Evolutionary conservation across 345 rosid genomes (phyloP).

Genomic region (Gossypium raimondii): DNA sequence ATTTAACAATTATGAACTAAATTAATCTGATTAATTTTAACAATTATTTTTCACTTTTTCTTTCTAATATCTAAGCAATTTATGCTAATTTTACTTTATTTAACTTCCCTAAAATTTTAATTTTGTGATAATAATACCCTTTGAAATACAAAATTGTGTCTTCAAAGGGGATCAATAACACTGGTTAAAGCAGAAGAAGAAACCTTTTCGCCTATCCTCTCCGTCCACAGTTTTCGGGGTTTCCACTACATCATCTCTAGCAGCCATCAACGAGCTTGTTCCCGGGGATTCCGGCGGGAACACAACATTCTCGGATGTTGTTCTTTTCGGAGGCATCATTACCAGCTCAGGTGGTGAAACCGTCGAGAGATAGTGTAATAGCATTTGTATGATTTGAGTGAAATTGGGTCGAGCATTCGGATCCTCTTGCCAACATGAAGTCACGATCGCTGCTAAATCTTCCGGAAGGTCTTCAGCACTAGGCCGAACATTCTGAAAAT

Average conservation of each 20-base stretch:
- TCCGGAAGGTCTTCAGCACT: constrained; percentile 75
- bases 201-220: constrained; percentile 49
- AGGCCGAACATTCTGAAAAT: constrained; percentile 82
- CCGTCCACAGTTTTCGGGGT: constrained; percentile 35
- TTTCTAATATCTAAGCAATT: constrained; percentile 20
- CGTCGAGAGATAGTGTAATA: constrained; percentile 58
- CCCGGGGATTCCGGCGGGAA: constrained; percentile 87
- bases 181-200: constrained; percentile 70
- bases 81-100: constrained; percentile 26
- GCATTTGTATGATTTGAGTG: constrained; percentile 85
- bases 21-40: constrained; percentile 14
- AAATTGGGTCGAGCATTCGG: constrained; percentile 84
- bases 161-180: constrained; percentile 37
- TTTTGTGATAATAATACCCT: not conserved
- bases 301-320: constrained; percentile 52
- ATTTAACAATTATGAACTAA: constrained; percentile 13
- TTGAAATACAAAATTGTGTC: constrained; percentile 14
- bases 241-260: constrained; percentile 45
- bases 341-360: constrained; percentile 47
- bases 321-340: constrained; percentile 42
- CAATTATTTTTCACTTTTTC: constrained; percentile 6
- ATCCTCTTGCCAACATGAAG: constrained; percentile 97
- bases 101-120: constrained; percentile 11
- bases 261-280: constrained; percentile 73
- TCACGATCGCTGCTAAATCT: constrained; percentile 69